A percentile compares a stretch with the other conserved stretches of the same genome.
These are phyloP conservation scores for Dioscorea cayenensis DNA, from an alignment of 116 monocot species.

Conservation along the genomic window DNA sequence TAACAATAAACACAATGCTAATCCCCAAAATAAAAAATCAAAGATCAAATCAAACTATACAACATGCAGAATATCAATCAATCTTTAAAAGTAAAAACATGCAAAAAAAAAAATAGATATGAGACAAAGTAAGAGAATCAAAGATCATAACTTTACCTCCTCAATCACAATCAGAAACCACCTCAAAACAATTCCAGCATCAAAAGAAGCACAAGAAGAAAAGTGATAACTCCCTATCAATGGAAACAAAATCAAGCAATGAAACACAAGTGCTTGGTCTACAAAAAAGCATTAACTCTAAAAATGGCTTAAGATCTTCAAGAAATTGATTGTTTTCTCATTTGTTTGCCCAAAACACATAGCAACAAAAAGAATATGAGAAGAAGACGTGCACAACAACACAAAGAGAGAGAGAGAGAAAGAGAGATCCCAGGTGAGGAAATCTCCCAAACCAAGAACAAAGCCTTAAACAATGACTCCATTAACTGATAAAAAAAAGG, in stretches of 20 bases:
- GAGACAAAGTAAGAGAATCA: too few species aligned
- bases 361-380: neutral
- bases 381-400: neutral
- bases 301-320: conserved; percentile 10
- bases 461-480: neutral
- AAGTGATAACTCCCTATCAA: neutral
- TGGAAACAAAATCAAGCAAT: neutral
- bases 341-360: too few species aligned
- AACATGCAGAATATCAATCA: neutral
- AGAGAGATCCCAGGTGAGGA: conserved; percentile 7
- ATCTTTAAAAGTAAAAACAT: neutral
- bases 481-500: neutral
- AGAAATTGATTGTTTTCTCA: conserved; percentile 20
- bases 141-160: conserved; percentile 1
- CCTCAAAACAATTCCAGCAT: neutral
- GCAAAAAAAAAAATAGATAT: neutral
- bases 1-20: neutral
- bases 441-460: neutral
- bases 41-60: neutral
- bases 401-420: conserved; percentile 6
- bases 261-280: too few species aligned
- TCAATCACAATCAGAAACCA: neutral
- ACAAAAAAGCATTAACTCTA: neutral
- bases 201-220: neutral
- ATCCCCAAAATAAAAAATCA: neutral